Percentiles rank a stretch among this genome's conserved stretches.
phyloP scores from a whole-genome alignment of 139 green algal species.

The Penium margaritaceum region DNA sequence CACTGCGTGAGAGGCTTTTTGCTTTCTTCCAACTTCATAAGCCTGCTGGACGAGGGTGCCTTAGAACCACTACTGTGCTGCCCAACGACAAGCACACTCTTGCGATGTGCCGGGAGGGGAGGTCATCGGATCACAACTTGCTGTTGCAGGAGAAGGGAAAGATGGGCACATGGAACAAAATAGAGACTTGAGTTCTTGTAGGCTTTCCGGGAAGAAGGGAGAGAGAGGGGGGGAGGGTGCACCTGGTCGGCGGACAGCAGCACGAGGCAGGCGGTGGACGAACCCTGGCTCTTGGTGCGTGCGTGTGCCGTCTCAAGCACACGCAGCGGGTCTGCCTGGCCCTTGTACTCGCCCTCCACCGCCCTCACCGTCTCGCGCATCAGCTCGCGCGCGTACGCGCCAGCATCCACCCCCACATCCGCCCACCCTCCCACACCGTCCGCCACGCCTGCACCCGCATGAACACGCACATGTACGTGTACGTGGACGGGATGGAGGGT shows the following conservation, averaged over 20 bases:
- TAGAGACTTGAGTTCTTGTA: too few species aligned
- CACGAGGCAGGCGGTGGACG: slow-evolving; percentile 64
- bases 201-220: too few species aligned
- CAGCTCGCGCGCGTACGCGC: slow-evolving; percentile 49
- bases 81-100: too few species aligned
- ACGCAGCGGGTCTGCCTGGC: slow-evolving; percentile 28
- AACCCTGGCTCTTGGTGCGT: slow-evolving; percentile 60
- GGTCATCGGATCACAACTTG: too few species aligned
- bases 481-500: not conserved
- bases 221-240: too few species aligned
- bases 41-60: too few species aligned
- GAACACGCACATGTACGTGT: not conserved
- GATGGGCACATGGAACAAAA: too few species aligned
- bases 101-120: too few species aligned
- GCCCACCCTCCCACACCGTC: slow-evolving; percentile 85
- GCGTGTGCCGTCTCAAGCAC: slow-evolving; percentile 59
- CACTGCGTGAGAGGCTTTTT: too few species aligned
- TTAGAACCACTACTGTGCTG: too few species aligned
- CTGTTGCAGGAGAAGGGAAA: too few species aligned
- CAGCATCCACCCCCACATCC: slow-evolving; percentile 73
- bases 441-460: slow-evolving; percentile 61
- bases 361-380: slow-evolving; percentile 33
- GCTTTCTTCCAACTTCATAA: too few species aligned
- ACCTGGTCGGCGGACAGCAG: slow-evolving; percentile 51
- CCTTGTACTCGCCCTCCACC: slow-evolving; percentile 21